phyloP scores from a whole-genome alignment of 768 basidiomycete genomes.

The Russula dissimulans region DNA sequence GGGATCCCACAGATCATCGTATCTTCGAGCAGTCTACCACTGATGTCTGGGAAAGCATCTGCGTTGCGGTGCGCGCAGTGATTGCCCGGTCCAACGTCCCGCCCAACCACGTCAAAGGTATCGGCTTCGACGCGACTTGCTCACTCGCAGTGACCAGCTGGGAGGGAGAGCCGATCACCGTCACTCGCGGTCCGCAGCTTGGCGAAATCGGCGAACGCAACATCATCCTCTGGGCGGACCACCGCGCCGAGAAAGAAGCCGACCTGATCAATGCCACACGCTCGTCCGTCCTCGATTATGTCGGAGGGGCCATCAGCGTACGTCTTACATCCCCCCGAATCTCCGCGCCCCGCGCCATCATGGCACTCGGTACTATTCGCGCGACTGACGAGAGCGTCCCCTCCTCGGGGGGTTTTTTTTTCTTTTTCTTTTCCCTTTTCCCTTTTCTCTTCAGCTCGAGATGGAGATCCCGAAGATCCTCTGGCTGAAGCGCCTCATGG shows the following conservation, averaged over 20 bases:
- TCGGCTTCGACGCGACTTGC: constrained; percentile 96
- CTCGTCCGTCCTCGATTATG: constrained; percentile 83
- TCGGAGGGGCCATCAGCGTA: constrained; percentile 94
- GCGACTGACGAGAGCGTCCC: neutral
- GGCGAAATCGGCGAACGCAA: constrained; percentile 70
- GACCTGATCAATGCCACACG: constrained; percentile 79
- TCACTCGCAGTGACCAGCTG: constrained; percentile 81
- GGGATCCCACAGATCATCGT: constrained; percentile 73
- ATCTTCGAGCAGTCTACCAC: constrained; percentile 95
- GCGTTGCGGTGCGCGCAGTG: constrained; percentile 51
- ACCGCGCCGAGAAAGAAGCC: constrained; percentile 88
- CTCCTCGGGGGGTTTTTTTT: neutral
- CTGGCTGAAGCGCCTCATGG: constrained; percentile 92
- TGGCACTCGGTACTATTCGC: no score
- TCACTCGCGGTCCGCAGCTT: constrained; percentile 58
- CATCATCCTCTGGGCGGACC: constrained; percentile 94
- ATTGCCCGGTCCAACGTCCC: constrained; percentile 47
- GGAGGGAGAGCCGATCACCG: constrained; percentile 60
- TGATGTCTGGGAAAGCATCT: constrained; percentile 77
- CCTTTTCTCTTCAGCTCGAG: constrained; percentile 61
- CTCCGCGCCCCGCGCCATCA: neutral
- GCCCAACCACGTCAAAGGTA: constrained; percentile 62
- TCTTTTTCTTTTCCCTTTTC: no score
- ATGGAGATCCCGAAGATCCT: constrained; percentile 98
- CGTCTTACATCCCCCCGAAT: constrained; percentile 10